Evolutionary conservation across 768 basidiomycete species (phyloP), one percentile per base, ranked within the genome.

Genomic region (Mycena amicta): DNA sequence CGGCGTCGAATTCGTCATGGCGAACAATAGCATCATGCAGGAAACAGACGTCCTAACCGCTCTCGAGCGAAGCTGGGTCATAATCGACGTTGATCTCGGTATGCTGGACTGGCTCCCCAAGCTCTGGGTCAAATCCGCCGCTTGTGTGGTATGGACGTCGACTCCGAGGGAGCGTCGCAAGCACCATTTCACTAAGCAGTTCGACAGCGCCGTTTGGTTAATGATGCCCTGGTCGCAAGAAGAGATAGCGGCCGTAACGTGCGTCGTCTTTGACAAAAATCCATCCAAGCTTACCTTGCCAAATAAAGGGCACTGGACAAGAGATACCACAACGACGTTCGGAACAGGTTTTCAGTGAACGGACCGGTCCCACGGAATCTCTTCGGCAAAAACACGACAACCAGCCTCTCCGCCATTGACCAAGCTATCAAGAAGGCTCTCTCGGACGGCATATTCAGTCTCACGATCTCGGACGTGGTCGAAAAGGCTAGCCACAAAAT

Each of bases 41-140:
- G 29, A 37, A n/a, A 2, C n/a, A 3, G 27, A 2, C 5, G 23
- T 28, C 46, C 5, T 47, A 41, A 18, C 8, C 11, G 52, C 50
- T 37, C 1, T 53, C n/a, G 16, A 13, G 8, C 4, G 13, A 23
- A 59, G 58, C 53, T 59, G 58, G 58, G 6, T 59, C n/a, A 31
- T 59, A 5, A 54, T 59, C 39, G 58, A 59, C 53, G 25, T 54
- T 13, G 58, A 59, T n/a, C 2, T 26, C 20, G 57, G 46, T 23
- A 20, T 50, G 12, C n/a, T n/a, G 23, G 30, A 26, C 2, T 46
- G 52, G 47, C 13, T 31, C 39, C 52, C 57, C 39, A 3, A 20
- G 1, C 4, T 3, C 20, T 39, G 33, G 52, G n/a, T n/a, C n/a
- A n/a, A 28, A 22, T 29, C n/a, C 5, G 31, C 16, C 20, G 22